Evolutionary conservation across 148 eudicot genomes (phyloP), one percentile per base, ranked within the genome.

Genomic region (Vaccinium corymbosum): DNA sequence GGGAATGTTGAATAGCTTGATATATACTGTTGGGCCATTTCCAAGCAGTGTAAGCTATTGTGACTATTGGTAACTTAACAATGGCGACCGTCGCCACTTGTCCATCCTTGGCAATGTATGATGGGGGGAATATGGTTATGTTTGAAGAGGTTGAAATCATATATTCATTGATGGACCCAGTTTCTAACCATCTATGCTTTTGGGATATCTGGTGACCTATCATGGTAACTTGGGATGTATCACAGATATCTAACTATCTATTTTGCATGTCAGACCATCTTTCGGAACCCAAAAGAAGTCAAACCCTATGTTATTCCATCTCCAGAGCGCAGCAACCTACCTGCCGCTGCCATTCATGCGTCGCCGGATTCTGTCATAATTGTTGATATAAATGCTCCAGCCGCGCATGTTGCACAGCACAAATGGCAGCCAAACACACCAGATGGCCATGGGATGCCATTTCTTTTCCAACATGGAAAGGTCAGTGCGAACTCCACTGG

Each of bases 361-460:
- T 93, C 95, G 42, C 87, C 95, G 22, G 96, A 97, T 89, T 95
- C 98, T 83, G 87, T 97, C 73, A 74, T 97, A 49, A 91, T 93
- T 83, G 98, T 90, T 74, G 98, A 97, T 88, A 86, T 86, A 55
- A 92, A 93, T 86, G 99, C 96, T 82, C 99, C 99, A 61, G 94
- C 98, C 79, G 98, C 98, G 82, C 95, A 88, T 85, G 89, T 97
- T 86, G 99, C 95, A 49, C 96, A 94, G 48, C 99, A 97, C 87
- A 97, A 93, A 87, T 97, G 99, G 99, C 99, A 95, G 87, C 99
- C 99, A 82, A 94, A 97, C 87, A 95, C 99, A 64, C 98, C 98
- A 62, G 99, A 95, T 93, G 98, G 95, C 73, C 94, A 92, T 64
- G 99, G 98, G 56, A 76, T 93, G 77, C 99, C 99, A 74, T 97